These are phyloP conservation scores for Rhizopogon vinicolor DNA, from an alignment of 768 basidiomycete genomes.

Conservation along the genomic window DNA sequence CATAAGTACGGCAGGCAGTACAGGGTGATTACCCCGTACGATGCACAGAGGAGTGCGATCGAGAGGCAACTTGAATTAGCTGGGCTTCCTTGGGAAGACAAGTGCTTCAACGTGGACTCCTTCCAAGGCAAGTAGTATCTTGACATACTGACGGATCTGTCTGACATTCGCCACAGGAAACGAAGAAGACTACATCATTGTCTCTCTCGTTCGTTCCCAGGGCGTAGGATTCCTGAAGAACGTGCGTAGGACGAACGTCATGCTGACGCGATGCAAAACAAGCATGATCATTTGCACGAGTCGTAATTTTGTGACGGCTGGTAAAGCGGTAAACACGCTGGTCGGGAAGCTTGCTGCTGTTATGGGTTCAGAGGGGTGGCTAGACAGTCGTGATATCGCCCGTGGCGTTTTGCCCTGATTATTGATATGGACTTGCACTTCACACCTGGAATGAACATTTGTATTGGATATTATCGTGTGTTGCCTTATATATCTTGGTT, in stretches of 20 bases:
- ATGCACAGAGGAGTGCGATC: constrained; percentile 57
- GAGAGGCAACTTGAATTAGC: constrained; percentile 47
- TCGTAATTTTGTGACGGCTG: constrained; percentile 19
- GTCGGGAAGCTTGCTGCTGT: constrained; percentile 19
- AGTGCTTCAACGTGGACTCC: constrained; percentile 71
- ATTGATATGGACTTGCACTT: not conserved
- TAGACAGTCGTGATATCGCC: constrained; percentile 5
- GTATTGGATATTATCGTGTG: not conserved
- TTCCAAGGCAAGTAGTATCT: constrained; percentile 59
- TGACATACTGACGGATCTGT: not conserved
- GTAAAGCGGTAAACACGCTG: constrained; percentile 13
- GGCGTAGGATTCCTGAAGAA: constrained; percentile 62
- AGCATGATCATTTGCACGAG: constrained; percentile 72
- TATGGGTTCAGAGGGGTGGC: constrained; percentile 12
- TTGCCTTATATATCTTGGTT: not conserved
- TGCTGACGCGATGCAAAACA: constrained; percentile 72
- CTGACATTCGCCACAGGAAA: constrained; percentile 49
- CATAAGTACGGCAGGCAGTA: constrained; percentile 41
- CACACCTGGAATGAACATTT: not conserved
- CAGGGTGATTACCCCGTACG: constrained; percentile 78
- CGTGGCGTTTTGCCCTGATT: not conserved
- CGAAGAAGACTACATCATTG: constrained; percentile 70
- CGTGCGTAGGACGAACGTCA: constrained; percentile 71
- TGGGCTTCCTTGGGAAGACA: constrained; percentile 54
- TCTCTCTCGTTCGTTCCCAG: constrained; percentile 61